Evolutionary conservation across 1,284 basidiomycete genomes (phyloP), one percentile per base, ranked within the genome.

Genomic region (Athelia sp.): DNA sequence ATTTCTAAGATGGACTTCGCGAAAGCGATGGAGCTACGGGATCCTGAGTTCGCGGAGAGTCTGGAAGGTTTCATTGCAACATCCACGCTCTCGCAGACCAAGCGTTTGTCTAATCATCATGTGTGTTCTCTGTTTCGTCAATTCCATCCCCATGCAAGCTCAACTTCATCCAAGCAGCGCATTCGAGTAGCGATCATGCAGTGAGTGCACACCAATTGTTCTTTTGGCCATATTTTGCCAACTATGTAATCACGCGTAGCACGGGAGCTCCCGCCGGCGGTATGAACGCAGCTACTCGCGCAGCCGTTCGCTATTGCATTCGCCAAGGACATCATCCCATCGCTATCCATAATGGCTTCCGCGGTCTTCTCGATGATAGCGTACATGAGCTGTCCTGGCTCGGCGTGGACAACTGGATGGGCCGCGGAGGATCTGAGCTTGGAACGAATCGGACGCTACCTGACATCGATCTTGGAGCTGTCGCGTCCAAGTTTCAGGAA

Each of bases 221-320:
- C 46, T 31, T 32, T 36, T 18, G 21, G 23, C 32, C 42, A 35
- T n/a, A 46, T 31, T 40, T 47, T 49, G 26, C 13, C 18, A 49
- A 42, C 34, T 45, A 24, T 29, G 47, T 54, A 35, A 52, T 21
- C 17, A 46, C 43, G 49, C 45, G 47, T 50, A 95, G 91, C 62
- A 86, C 96, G 61, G 96, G 96, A 53, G 97, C 97, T 1, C 96
- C 97, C 2, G 95, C 96, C 3, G 95, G 96, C 50, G 96, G 97
- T 11, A 98, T 99, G 93, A 98, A 99, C 64, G 95, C 95, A 1
- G 96, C 96, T 0, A 98, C 94, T 0, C 87, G 96, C 42, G 87
- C 95, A 29, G 93, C 93, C 1, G 93, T 92, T 6, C 88, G 96
- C n/a, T 98, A 93, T 74, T 98, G 94, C 65, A 73, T 96, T 54